A percentile compares a stretch with the other conserved stretches of the same genome.
These are phyloP conservation scores for Dactylellina sp. DNA, from an alignment of 2,329 filamentous ascomycete species.

Conservation along the genomic window DNA sequence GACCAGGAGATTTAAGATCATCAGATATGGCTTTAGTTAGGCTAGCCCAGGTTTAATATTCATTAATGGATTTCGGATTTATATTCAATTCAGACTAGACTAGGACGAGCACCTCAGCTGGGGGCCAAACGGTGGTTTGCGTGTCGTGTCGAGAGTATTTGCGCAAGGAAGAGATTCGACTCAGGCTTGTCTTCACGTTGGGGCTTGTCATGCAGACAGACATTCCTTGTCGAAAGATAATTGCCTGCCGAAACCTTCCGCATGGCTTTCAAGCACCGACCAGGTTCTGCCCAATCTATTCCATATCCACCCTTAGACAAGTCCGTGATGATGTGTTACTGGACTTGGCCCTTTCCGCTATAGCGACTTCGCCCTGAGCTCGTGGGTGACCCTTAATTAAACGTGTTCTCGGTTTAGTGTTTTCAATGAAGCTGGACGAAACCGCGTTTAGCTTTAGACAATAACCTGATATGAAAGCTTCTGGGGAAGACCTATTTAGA, in stretches of 20 bases:
- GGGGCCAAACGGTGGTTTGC: slow-evolving; percentile 40
- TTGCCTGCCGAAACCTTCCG: slow-evolving; percentile 56
- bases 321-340: slow-evolving; percentile 48
- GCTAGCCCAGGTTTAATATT: slow-evolving; percentile 28
- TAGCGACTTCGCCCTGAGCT: slow-evolving; percentile 28
- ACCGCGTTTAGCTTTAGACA: slow-evolving; percentile 13
- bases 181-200: slow-evolving; percentile 20
- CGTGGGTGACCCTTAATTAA: slow-evolving; percentile 49
- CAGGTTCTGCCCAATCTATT: slow-evolving; percentile 49
- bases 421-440: neutral
- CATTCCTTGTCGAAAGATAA: slow-evolving; percentile 44
- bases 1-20: slow-evolving; percentile 55
- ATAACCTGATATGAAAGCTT: slow-evolving; percentile 1
- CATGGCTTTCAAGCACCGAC: slow-evolving; percentile 48
- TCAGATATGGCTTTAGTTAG: slow-evolving; percentile 47
- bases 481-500: neutral
- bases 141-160: slow-evolving; percentile 45
- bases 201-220: slow-evolving; percentile 42
- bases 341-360: slow-evolving; percentile 32
- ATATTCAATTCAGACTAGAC: slow-evolving; percentile 48
- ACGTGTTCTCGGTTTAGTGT: slow-evolving; percentile 25
- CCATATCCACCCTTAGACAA: slow-evolving; percentile 38
- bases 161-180: slow-evolving; percentile 39
- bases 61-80: slow-evolving; percentile 55
- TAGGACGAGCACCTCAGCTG: slow-evolving; percentile 40